phyloP scores from a whole-genome alignment of 2,329 filamentous ascomycete species.

The Fusarium subtropicale region DNA sequence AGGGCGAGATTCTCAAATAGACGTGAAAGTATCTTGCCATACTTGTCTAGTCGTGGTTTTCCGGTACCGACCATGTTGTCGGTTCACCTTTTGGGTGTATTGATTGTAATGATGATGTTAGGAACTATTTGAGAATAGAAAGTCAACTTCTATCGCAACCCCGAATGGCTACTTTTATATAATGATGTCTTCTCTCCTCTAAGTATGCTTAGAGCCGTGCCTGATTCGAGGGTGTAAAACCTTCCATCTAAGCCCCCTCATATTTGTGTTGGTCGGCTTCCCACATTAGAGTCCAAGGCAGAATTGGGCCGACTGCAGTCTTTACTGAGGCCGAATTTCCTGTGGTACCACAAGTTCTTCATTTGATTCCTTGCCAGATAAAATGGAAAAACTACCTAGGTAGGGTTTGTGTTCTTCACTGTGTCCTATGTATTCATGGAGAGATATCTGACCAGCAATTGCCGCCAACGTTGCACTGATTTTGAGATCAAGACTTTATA shows the following conservation, averaged over 20 bases:
- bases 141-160: too few relatives aligned
- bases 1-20: constrained; percentile 42
- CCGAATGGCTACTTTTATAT: neutral
- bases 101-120: neutral
- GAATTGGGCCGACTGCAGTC: neutral
- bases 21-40: constrained; percentile 31
- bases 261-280: constrained; percentile 23
- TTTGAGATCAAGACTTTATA: neutral
- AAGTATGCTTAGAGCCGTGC: neutral
- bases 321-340: neutral
- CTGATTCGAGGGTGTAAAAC: neutral
- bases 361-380: neutral
- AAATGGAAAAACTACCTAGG: constrained; percentile 2
- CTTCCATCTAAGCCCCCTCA: neutral
- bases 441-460: neutral
- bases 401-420: neutral
- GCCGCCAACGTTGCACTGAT: neutral
- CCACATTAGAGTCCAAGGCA: constrained; percentile 1
- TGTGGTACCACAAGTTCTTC: neutral
- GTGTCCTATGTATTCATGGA: neutral
- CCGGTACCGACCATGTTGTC: constrained; percentile 22
- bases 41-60: constrained; percentile 29
- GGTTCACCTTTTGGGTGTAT: neutral
- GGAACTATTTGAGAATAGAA: neutral
- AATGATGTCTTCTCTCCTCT: neutral